Conservation (phyloP, 768 basidiomycete genomes). For the Stropharia rugosoannulata region DNA sequence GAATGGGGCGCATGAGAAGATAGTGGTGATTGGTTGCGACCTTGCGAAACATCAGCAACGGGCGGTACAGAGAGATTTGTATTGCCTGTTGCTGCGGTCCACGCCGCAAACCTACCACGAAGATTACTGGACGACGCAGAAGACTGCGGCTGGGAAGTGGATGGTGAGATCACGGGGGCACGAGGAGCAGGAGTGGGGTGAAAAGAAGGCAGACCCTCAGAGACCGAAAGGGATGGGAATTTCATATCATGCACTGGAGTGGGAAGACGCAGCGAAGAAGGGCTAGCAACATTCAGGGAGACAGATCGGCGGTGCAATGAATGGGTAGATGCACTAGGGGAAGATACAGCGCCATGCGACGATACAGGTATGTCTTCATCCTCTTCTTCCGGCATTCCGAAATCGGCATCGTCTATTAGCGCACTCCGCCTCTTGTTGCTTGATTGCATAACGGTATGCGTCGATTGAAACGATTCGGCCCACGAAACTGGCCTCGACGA, state of each 20-base stretch:
- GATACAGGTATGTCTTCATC: constrained; percentile 19
- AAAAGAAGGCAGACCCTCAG: constrained; percentile 27
- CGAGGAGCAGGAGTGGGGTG: constrained; percentile 5
- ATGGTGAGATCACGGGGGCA: constrained; percentile 24
- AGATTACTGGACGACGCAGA: constrained; percentile 26
- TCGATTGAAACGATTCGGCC: constrained; percentile 76
- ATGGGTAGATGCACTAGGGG: constrained; percentile 43
- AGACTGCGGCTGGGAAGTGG: constrained; percentile 14
- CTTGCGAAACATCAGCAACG: constrained; percentile 17
- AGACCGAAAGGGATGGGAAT: constrained; percentile 30
- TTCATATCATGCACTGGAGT: constrained; percentile 27
- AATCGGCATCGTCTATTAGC: constrained; percentile 66
- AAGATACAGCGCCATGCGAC: constrained; percentile 25
- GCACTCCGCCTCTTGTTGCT: constrained; percentile 64
- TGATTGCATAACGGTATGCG: constrained; percentile 67
- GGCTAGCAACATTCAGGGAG: constrained; percentile 51
- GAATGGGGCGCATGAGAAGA: background rate
- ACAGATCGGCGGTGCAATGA: constrained; percentile 58
- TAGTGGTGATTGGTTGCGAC: background rate
- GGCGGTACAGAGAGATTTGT: constrained; percentile 7
- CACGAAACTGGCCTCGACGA: constrained; percentile 75
- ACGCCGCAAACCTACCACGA: constrained; percentile 47
- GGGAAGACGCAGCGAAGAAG: constrained; percentile 14
- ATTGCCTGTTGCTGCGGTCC: constrained; percentile 28
- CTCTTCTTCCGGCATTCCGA: constrained; percentile 59